These are phyloP conservation scores for Zygoascus meyerae DNA, from an alignment of 1,139 yeast genomes.

Conservation along the genomic window DNA sequence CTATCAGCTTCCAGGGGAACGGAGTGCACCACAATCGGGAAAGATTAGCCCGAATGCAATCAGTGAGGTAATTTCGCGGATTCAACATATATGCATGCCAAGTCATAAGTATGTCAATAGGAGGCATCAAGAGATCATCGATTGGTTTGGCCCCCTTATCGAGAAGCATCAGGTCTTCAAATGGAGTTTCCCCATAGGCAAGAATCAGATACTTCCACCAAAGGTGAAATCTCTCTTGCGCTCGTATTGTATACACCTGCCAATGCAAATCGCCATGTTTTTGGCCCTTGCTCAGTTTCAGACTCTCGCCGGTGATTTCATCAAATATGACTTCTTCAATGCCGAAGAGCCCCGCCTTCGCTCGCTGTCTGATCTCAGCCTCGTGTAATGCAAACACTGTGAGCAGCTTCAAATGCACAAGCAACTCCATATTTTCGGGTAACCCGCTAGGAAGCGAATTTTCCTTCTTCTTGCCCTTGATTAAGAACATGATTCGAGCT, in stretches of 20 bases:
- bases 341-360: slow-evolving; percentile 18
- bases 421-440: slow-evolving; percentile 1
- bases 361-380: slow-evolving; percentile 15
- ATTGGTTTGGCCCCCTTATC: slow-evolving; percentile 1
- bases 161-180: too few relatives aligned
- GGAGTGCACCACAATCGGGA: slow-evolving; percentile 28
- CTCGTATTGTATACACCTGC: slow-evolving; percentile 33
- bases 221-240: slow-evolving; percentile 33
- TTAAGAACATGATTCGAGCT: too few relatives aligned
- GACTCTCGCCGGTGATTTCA: slow-evolving; percentile 1
- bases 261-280: slow-evolving; percentile 27
- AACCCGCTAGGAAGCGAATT: not conserved
- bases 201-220: slow-evolving; percentile 24
- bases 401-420: slow-evolving; percentile 36
- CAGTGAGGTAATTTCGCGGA: slow-evolving; percentile 33
- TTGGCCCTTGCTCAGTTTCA: slow-evolving; percentile 4
- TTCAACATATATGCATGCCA: slow-evolving; percentile 39
- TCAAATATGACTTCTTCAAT: slow-evolving; percentile 7
- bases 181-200: slow-evolving; percentile 2
- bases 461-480: too few relatives aligned
- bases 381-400: slow-evolving; percentile 32
- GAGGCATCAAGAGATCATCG: slow-evolving; percentile 27
- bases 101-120: slow-evolving; percentile 39
- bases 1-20: slow-evolving; percentile 30
- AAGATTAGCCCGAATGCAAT: slow-evolving; percentile 29